phyloP scores from a whole-genome alignment of 1,284 basidiomycete species.

The Austroboletus novae-zelandiae region DNA sequence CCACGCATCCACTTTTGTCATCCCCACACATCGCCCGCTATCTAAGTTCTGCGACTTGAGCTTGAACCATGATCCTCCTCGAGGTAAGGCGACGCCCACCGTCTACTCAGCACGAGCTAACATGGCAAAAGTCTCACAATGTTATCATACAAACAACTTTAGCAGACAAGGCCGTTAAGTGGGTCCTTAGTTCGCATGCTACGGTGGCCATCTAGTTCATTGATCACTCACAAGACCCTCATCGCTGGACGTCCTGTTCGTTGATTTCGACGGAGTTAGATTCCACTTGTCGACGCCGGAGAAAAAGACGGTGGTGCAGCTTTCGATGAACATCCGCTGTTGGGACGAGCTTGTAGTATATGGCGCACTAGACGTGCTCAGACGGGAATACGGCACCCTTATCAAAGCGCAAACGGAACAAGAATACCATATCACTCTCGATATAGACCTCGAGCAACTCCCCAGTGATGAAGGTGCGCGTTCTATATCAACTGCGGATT shows the following conservation, averaged over 20 bases:
- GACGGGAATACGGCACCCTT: conserved; percentile 81
- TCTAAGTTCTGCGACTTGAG: not conserved
- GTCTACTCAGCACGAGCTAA: conserved; percentile 11
- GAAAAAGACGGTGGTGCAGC: conserved; percentile 74
- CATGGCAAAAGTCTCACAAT: conserved; percentile 69
- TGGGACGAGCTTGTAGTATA: conserved; percentile 92
- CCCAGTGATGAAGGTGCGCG: conserved; percentile 78
- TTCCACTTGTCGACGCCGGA: conserved; percentile 91
- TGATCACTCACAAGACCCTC: conserved; percentile 61
- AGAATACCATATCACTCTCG: conserved; percentile 88
- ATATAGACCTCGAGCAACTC: conserved; percentile 84
- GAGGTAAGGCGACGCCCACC: conserved; percentile 46
- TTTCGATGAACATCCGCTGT: conserved; percentile 97
- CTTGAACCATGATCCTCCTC: conserved; percentile 61
- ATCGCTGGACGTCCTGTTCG: conserved; percentile 91
- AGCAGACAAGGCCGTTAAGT: conserved; percentile 89
- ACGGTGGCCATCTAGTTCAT: conserved; percentile 7
- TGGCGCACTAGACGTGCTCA: conserved; percentile 81
- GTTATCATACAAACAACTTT: conserved; percentile 92
- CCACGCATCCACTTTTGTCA: conserved; percentile 26
- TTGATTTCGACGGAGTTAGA: conserved; percentile 96
- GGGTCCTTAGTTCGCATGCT: conserved; percentile 4
- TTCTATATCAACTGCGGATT: not conserved
- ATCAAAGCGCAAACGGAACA: conserved; percentile 65
- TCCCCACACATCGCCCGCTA: not conserved